Evolutionary conservation across 2,329 filamentous ascomycete species (phyloP), one percentile per base, ranked within the genome.

Genomic region (Stachybotrys echinatus): DNA sequence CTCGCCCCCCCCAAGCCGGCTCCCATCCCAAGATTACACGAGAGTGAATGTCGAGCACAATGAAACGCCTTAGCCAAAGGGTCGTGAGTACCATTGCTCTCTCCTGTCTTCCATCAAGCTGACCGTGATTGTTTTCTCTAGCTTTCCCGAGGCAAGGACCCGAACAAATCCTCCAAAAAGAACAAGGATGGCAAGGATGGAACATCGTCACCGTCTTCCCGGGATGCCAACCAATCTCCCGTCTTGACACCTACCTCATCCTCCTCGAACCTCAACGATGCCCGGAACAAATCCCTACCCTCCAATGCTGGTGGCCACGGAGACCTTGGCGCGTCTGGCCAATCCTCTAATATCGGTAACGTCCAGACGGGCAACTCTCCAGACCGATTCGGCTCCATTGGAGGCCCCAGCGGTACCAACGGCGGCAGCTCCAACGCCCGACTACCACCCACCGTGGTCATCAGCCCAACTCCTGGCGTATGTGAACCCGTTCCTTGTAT

Each of bases 1-100:
- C 40, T 43, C 21, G 17, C 51, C 46, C 27, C 10, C 14, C 10
- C 14, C 14, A 10, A 34, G 27, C 27, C 14, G 27, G 27, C 27
- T 34, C 10, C 10, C 27, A 34, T 34, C 38, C 38, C 8, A 18
- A 40, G 10, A 40, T n/a, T 14, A 40, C 38, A 40, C 38, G 17
- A 40, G 17, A 20, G 17, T 20, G 19, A 40, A 40, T 40, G 38
- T 40, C 38, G 57, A 72, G 71, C 73, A 88, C 80, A 74, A 96
- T 97, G 92, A 96, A 96, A 79, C 88, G 90, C 71, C 95, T 97
- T 74, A 88, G 91, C 75, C 90, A 95, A 80, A 89, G 89, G 87
- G 91, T 96, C 27, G 58, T 61, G 40, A 54, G 58, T 60, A 5
- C 14, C 49, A 20, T 27, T 27, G 46, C 48, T 40, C 7, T 50